Conservation (phyloP, 306 rosid genomes). For the Sphenostylis stenocarpa region DNA sequence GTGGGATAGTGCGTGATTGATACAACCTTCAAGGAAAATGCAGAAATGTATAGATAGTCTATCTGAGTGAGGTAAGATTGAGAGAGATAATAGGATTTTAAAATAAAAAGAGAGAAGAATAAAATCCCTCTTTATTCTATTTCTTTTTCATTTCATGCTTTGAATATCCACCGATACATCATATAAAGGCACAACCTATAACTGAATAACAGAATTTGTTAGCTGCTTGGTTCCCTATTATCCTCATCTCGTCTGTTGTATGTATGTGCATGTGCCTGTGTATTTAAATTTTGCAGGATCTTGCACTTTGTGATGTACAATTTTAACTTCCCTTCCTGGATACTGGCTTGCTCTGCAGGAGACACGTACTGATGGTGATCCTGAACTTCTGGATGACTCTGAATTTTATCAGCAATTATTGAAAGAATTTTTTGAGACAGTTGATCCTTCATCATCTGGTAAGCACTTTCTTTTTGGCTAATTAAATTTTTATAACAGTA, state of each 20-base stretch:
- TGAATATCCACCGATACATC: too few species aligned
- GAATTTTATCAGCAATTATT: conserved; percentile 89
- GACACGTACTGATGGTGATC: conserved; percentile 53
- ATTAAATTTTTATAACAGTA: background rate
- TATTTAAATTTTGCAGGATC: background rate
- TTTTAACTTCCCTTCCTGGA: background rate
- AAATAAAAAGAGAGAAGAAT: too few species aligned
- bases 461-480: conserved; percentile 26
- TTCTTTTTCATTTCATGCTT: too few species aligned
- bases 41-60: too few species aligned
- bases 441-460: conserved; percentile 84
- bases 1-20: background rate
- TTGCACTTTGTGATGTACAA: background rate
- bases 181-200: too few species aligned
- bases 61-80: too few species aligned
- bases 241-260: background rate
- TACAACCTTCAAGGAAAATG: too few species aligned
- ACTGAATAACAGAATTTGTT: background rate
- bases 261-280: background rate
- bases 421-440: conserved; percentile 80
- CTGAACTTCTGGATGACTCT: conserved; percentile 83
- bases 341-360: conserved; percentile 46
- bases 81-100: too few species aligned
- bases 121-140: too few species aligned
- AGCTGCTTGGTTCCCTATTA: background rate